Base-by-base conservation (phyloP, 148 eudicot species). In the Vaccinium macrocarpon region DNA sequence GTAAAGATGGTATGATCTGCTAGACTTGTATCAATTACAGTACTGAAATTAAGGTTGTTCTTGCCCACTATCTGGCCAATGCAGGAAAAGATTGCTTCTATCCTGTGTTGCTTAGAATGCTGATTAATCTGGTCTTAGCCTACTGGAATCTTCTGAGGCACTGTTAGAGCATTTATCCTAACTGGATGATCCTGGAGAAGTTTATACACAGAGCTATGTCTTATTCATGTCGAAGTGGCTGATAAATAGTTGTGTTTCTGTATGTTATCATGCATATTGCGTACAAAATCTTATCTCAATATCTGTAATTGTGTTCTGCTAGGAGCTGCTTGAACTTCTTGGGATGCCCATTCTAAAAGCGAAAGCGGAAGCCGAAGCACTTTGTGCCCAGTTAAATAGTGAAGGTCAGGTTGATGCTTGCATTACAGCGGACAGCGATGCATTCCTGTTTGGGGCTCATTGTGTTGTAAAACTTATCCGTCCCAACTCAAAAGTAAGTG, bases 321-420 rank as follows among this genome's bases (percentile, higher is more conserved):
- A 97, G 99, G 99, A 95, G 80, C 91, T 97, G 86, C 94, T 97
- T 76, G 85, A 91, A 88, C 96, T 91, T 84, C 90, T 97, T 82
- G 97, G 98, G 59, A 92, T 97, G 93, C 99, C 99, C 70, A 90
- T 97, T 86, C 81, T 95, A 71, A 91, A 87, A 87, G 96, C 99
- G 29, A 88, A 82, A 75, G 98, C 93, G 46, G 99, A 97, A 84
- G 99, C 98, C 25, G 99, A 95, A 88, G 98, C 95, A 75, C 96
- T 97, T 78, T 97, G 98, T 90, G 99, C 97, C 51, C 93, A 93
- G 84, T 86, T 97, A 84, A 97, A 97, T 77, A 84, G 88, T 42
- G 93, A 93, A 87, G 98, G 97, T 50, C 88, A 81, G 68, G 98
- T 97, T 16, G 97, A 95, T 90, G 99, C 97, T 83, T 97, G 99